Percentiles rank a stretch among this genome's conserved stretches.
Conservation (phyloP, 176 grass and related monocot species). For the Melocanna baccifera region DNA sequence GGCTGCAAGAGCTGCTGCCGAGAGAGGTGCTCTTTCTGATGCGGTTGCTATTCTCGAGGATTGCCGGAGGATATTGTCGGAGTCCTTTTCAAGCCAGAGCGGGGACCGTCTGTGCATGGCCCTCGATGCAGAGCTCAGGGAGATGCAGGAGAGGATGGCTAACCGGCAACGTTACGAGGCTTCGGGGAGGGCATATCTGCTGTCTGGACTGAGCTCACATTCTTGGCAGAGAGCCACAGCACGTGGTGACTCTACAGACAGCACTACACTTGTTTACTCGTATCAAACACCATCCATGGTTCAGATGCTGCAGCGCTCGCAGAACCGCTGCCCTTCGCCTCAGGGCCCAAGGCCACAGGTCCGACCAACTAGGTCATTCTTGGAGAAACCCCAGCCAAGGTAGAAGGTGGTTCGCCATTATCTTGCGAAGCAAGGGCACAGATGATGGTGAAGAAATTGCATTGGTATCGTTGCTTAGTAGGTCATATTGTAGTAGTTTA, state of each 20-base stretch:
- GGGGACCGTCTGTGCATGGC: constrained; percentile 70
- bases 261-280: constrained; percentile 53
- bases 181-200: constrained; percentile 73
- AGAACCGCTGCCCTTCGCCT: constrained; percentile 47
- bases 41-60: constrained; percentile 76
- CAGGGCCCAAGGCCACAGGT: constrained; percentile 28
- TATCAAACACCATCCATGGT: constrained; percentile 94
- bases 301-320: constrained; percentile 83
- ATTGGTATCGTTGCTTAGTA: constrained; percentile 21
- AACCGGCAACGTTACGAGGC: constrained; percentile 61
- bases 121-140: constrained; percentile 80
- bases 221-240: constrained; percentile 89
- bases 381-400: constrained; percentile 52
- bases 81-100: constrained; percentile 55
- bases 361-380: constrained; percentile 28
- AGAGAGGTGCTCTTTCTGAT: constrained; percentile 66
- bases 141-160: constrained; percentile 96
- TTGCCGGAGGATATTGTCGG: constrained; percentile 44
- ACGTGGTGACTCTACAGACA: constrained; percentile 71
- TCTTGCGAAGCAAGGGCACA: constrained; percentile 11
- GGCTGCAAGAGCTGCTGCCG: constrained; percentile 68
- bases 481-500: constrained; percentile 21
- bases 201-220: constrained; percentile 90
- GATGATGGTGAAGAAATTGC: constrained; percentile 13
- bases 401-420: constrained; percentile 23